Evolutionary conservation across 768 basidiomycete species (phyloP), one percentile per base, ranked within the genome.

Genomic region (Kwoniella shandongensis): DNA sequence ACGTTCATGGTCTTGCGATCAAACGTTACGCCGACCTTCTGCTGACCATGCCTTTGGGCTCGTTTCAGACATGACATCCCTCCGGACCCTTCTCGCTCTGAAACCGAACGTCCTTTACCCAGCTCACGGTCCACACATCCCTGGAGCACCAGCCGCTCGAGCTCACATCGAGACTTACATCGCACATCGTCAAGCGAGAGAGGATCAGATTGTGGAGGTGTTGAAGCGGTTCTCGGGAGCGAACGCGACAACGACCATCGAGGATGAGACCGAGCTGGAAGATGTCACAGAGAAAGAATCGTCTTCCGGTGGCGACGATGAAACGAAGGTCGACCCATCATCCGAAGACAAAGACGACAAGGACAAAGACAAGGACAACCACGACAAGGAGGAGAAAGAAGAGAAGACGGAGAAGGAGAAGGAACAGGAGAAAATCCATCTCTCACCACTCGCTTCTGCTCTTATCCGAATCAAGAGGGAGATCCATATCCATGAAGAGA

Each of bases 81-180:
- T 76, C 44, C 67, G 67, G 42, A 62, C 54, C 11, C 64, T 73
- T 10, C 59, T 71, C 25, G 56, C 65, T 0, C 59, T 75, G 47
- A 63, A 59, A 46, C 73, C 75, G 0, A 49, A 55, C 3, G 59
- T 62, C 30, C 79, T 97, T n/a, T 93, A 91, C 72, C 92, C 93
- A 0, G 91, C 85, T 0, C 94, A 98, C 61, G 94, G 94, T 0
- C 86, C 88, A 4, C 84, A 88, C 30, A 82, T 93, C 38, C 15
- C 57, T 41, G 32, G 12, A 4, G 53, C 59, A 1, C 57, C 75
- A 5, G 79, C 88, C 13, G 88, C 87, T 5, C 74, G 80, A 38
- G 79, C 80, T 32, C 79, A 83, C 27, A 85, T 97, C 66, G 71
- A 78, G 44, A 81, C 78, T 44, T 96, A 97, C 70, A 87, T 92